Evolutionary conservation across 2,329 filamentous ascomycete species (phyloP).

Genomic region (Alternaria arbusti): DNA sequence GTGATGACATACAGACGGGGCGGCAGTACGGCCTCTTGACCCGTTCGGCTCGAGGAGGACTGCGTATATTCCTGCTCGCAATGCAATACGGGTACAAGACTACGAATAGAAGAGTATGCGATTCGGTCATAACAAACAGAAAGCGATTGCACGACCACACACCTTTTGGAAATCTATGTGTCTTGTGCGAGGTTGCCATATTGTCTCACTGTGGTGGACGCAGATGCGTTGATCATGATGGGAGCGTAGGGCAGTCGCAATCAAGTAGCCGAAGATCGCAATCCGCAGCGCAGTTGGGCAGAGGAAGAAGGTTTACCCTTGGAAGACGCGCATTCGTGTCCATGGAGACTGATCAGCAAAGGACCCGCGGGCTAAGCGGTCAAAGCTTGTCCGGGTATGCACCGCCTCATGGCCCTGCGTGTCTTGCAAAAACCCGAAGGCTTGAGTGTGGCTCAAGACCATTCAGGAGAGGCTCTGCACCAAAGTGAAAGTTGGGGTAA

Average conservation of each 20-base stretch:
- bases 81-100: neutral
- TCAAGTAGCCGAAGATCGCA: neutral
- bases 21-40: neutral
- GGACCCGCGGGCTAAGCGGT: conserved; percentile 16
- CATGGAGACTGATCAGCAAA: neutral
- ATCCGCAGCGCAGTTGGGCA: neutral
- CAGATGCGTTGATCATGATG: neutral
- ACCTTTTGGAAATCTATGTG: neutral
- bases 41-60: neutral
- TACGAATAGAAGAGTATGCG: neutral
- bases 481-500: conserved; percentile 3
- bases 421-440: neutral
- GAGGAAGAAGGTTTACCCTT: neutral
- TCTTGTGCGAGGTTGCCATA: neutral
- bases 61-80: neutral
- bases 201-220: neutral
- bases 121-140: neutral
- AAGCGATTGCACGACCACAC: neutral
- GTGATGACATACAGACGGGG: neutral
- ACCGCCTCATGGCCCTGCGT: conserved; percentile 27
- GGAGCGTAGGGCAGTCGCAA: neutral
- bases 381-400: conserved; percentile 19
- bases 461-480: conserved; percentile 8
- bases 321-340: neutral
- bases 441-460: conserved; percentile 7